These are phyloP conservation scores for Buxus sempervirens DNA, from an alignment of 164 flowering plant species.

Conservation along the genomic window DNA sequence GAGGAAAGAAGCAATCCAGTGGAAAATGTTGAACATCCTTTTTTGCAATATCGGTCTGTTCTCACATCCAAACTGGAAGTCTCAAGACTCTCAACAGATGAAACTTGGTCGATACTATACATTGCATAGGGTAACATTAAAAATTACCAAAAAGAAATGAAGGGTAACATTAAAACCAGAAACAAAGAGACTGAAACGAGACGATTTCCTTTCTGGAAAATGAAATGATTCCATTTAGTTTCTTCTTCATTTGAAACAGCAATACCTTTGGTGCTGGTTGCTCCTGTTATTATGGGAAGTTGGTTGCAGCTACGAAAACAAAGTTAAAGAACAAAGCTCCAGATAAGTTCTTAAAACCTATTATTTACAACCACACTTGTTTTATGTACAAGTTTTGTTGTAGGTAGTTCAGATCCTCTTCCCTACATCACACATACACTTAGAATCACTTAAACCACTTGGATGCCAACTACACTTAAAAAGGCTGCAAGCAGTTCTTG, in stretches of 20 bases:
- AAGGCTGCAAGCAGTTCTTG: neutral
- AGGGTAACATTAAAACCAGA: no score
- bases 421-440: slow-evolving; percentile 25
- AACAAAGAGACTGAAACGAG: no score
- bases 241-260: neutral
- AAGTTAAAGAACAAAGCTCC: neutral
- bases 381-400: slow-evolving; percentile 18
- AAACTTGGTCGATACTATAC: no score
- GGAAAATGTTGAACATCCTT: no score
- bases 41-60: no score
- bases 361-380: slow-evolving; percentile 16
- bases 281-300: neutral
- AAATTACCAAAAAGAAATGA: no score
- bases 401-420: slow-evolving; percentile 2
- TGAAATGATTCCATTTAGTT: no score
- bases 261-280: slow-evolving; percentile 18
- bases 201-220: no score
- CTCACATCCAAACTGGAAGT: no score
- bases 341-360: slow-evolving; percentile 9
- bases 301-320: neutral
- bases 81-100: no score
- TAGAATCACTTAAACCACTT: slow-evolving; percentile 14
- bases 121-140: no score
- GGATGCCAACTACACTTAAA: slow-evolving; percentile 25
- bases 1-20: no score